A percentile compares a stretch with the other conserved stretches of the same genome.
Evolutionary conservation across 2,329 filamentous ascomycete genomes (phyloP).

Genomic region (Leptosphaerulina australis): DNA sequence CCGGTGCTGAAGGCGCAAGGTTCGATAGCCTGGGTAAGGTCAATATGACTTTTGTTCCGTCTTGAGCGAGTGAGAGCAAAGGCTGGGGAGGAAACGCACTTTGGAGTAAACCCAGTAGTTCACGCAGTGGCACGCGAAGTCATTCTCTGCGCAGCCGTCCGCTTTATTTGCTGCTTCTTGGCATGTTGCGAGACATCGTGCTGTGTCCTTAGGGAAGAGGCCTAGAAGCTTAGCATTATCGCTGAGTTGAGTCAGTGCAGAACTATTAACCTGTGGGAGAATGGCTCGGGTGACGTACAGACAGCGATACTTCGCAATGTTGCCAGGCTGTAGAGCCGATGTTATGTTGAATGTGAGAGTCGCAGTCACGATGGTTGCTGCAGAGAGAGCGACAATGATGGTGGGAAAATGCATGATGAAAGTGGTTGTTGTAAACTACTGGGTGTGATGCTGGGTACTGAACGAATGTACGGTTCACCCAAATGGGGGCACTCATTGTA

Average conservation of each 20-base stretch:
- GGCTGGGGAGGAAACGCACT: slow-evolving; percentile 15
- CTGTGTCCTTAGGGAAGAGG: slow-evolving; percentile 10
- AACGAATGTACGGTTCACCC: background rate
- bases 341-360: slow-evolving; percentile 34
- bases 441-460: background rate
- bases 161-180: slow-evolving; percentile 24
- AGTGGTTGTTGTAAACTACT: background rate
- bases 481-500: background rate
- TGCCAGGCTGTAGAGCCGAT: slow-evolving; percentile 20
- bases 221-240: slow-evolving; percentile 23
- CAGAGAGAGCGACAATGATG: slow-evolving; percentile 1
- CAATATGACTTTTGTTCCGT: too few species aligned
- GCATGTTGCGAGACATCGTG: slow-evolving; percentile 26
- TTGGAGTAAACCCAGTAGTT: slow-evolving; percentile 29
- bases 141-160: slow-evolving; percentile 32
- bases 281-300: slow-evolving; percentile 16
- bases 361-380: slow-evolving; percentile 14
- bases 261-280: too few species aligned
- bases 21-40: slow-evolving; percentile 5
- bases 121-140: slow-evolving; percentile 33
- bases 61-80: too few species aligned
- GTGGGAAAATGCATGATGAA: slow-evolving; percentile 7
- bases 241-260: slow-evolving; percentile 1
- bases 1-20: slow-evolving; percentile 19
- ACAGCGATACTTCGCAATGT: slow-evolving; percentile 35